Percentiles rank a stretch among this genome's conserved stretches.
Evolutionary conservation across 192 early-diverging fungal genomes (phyloP).

Genomic region (Coemansia sp.): DNA sequence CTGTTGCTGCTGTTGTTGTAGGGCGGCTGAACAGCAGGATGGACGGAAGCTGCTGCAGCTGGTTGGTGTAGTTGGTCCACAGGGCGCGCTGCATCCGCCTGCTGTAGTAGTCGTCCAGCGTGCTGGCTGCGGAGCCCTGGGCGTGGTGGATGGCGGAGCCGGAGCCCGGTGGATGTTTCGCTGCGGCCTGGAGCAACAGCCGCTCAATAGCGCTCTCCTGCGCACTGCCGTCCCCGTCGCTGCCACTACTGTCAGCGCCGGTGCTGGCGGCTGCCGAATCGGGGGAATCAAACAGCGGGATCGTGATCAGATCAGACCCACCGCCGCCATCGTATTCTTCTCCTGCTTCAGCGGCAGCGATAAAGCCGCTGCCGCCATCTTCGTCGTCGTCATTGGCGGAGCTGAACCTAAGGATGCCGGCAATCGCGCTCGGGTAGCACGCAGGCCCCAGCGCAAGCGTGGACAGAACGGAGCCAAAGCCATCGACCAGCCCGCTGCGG

Average conservation of each 20-base stretch:
- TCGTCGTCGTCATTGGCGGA: neutral
- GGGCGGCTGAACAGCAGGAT: conserved; percentile 11
- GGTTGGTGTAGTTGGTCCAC: conserved; percentile 25
- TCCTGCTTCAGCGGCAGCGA: too few relatives aligned
- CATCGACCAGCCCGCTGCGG: conserved; percentile 3
- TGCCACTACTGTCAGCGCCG: neutral
- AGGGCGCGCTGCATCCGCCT: conserved; percentile 10
- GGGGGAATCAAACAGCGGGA: neutral
- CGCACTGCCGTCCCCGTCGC: neutral
- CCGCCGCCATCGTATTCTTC: neutral
- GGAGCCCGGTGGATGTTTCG: neutral
- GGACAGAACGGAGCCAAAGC: conserved; percentile 12
- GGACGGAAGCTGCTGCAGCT: conserved; percentile 16
- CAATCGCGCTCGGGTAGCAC: neutral
- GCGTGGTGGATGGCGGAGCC: neutral
- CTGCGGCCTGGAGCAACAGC: conserved; percentile 19
- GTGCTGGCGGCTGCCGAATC: neutral
- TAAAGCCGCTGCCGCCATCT: neutral
- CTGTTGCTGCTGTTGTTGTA: neutral
- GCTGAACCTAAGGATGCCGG: neutral
- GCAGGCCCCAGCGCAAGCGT: neutral
- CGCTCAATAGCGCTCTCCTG: conserved; percentile 13
- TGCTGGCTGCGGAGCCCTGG: conserved; percentile 3
- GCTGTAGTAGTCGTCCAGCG: conserved; percentile 20
- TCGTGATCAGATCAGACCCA: conserved; percentile 5